A percentile compares a stretch with the other conserved stretches of the same genome.
Conservation (phyloP, 164 flowering plant species). For the Aristolochia contorta region DNA sequence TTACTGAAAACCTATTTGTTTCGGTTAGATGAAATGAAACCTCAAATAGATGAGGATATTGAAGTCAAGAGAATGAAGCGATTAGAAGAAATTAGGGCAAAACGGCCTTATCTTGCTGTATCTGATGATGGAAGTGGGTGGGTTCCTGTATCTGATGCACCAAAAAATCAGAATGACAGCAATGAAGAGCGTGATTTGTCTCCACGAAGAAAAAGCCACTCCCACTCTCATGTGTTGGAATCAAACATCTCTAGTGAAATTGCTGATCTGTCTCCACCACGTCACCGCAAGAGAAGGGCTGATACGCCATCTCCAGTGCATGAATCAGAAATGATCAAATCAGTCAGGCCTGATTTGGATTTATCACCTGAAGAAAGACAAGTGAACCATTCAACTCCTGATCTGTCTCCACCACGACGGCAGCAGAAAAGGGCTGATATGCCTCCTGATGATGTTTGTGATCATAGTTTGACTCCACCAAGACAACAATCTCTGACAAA, state of each 20-base stretch:
- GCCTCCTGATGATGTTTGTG: conserved; percentile 1
- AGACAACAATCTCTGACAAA: conserved; percentile 7
- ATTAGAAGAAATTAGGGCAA: conserved; percentile 49
- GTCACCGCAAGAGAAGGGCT: conserved; percentile 7
- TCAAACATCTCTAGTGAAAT: neutral
- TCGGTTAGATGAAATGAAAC: conserved; percentile 53
- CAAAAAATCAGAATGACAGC: conserved; percentile 1
- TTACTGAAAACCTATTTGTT: neutral
- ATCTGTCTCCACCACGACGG: conserved; percentile 28
- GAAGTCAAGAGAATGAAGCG: conserved; percentile 84
- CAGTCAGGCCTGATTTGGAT: conserved; percentile 1
- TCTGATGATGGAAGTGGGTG: conserved; percentile 98
- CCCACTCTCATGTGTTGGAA: conserved; percentile 12
- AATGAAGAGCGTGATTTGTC: conserved; percentile 30
- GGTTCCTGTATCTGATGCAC: conserved; percentile 50
- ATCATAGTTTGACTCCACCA: conserved; percentile 19
- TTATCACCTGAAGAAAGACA: neutral
- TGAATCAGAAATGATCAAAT: neutral
- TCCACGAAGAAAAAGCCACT: conserved; percentile 32
- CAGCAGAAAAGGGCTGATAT: conserved; percentile 11
- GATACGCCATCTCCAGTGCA: conserved; percentile 29
- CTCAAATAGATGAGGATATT: conserved; percentile 75
- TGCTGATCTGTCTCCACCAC: conserved; percentile 27
- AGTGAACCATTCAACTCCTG: conserved; percentile 7
- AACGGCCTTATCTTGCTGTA: conserved; percentile 52